Conservation (phyloP, 345 rosid species). For the Melaleuca alternifolia region DNA sequence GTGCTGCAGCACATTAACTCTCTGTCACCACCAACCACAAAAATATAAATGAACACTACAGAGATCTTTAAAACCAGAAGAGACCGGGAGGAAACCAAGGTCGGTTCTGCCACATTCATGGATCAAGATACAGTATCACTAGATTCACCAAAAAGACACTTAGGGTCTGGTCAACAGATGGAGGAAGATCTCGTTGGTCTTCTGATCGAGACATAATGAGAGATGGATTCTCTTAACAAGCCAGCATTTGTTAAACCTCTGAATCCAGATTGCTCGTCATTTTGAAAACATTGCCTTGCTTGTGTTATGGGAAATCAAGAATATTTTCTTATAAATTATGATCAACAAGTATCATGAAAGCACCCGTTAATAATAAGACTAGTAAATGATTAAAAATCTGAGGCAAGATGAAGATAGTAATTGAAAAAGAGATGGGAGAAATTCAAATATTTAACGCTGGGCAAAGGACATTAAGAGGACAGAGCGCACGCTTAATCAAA, state of each 20-base stretch:
- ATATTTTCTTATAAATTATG: not conserved
- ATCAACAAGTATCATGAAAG: not conserved
- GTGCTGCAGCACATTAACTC: constrained; percentile 15
- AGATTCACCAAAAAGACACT: not conserved
- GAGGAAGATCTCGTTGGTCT: not conserved
- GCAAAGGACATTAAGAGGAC: not conserved
- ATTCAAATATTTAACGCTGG: not conserved
- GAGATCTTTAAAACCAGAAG: not conserved
- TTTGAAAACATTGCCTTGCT: not conserved
- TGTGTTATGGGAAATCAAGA: not conserved
- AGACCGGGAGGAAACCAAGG: not conserved
- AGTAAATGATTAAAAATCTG: not conserved
- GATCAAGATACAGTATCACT: not conserved
- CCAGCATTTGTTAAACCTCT: not conserved
- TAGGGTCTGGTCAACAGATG: not conserved
- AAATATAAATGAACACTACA: not conserved
- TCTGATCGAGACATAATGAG: not conserved
- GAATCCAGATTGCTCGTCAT: not conserved
- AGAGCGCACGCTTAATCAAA: not conserved
- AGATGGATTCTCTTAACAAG: not conserved
- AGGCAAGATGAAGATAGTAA: not conserved
- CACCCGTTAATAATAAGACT: not conserved
- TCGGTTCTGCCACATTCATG: not conserved
- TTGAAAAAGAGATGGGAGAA: not conserved
- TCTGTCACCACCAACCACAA: not conserved